Percentiles rank a stretch among this genome's conserved stretches.
phyloP scores from a whole-genome alignment of 306 rosid genomes.

The Gynostemma pentaphyllum region DNA sequence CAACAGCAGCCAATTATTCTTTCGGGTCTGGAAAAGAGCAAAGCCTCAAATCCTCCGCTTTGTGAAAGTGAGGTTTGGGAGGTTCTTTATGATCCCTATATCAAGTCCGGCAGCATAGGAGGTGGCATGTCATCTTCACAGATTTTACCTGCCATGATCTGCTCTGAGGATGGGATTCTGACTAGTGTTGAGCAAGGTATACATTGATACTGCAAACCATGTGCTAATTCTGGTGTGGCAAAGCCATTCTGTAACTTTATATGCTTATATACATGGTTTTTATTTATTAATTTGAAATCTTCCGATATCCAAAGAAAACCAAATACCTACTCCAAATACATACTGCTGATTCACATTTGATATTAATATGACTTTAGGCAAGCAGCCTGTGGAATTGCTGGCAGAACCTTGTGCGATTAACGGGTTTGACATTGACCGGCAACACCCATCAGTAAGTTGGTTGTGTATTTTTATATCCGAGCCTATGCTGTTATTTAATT shows the following conservation, averaged over 20 bases:
- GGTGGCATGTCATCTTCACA: constrained; percentile 52
- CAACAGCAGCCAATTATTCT: constrained; percentile 77
- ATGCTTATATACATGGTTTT: not conserved
- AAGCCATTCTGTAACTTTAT: not conserved
- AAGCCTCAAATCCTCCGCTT: constrained; percentile 27
- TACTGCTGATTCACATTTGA: not conserved
- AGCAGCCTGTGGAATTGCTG: constrained; percentile 62
- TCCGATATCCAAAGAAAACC: not conserved
- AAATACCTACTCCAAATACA: not conserved
- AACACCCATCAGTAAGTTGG: constrained; percentile 71
- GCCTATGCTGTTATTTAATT: not conserved
- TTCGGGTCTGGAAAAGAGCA: constrained; percentile 51
- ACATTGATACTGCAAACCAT: not conserved
- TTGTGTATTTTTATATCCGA: not conserved
- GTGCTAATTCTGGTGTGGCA: not conserved
- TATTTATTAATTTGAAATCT: not conserved
- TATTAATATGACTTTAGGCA: constrained; percentile 31
- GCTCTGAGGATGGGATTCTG: constrained; percentile 93
- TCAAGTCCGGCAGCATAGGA: constrained; percentile 32
- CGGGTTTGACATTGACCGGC: constrained; percentile 74
- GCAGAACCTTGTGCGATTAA: constrained; percentile 95
- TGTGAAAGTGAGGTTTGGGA: constrained; percentile 98
- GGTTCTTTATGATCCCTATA: constrained; percentile 66
- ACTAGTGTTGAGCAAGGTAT: constrained; percentile 75
- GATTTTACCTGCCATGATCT: constrained; percentile 72